Evolutionary conservation across 768 basidiomycete genomes (phyloP), one percentile per base, ranked within the genome.

Genomic region (Boletus coccyginus): DNA sequence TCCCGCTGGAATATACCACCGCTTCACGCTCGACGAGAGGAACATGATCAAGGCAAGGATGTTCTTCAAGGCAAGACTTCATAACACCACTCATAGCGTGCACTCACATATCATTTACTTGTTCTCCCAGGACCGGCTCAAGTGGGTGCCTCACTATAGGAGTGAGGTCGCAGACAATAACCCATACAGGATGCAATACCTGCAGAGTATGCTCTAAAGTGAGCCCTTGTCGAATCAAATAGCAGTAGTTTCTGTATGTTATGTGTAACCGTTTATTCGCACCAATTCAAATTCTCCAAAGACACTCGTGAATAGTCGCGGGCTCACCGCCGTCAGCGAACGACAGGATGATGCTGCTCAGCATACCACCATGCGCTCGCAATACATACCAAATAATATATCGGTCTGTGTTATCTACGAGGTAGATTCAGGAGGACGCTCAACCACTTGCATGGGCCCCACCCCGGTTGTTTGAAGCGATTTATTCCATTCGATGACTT

Each of bases 1-100:
- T 38, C 95, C 94, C 1, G 83, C 91, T 17, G 94, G 92, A 0
- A 93, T 94, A 63, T 96, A 94, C 70, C 94, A 97, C 73, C 88
- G 94, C 40, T 98, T 97, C 75, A 95, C 91, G 0, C 82, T 96
- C 13, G 93, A 95, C 67, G 80, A 84, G 59, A 73, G 66, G 45
- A 82, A 96, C 71, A 74, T 75, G 36, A 86, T 94, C 72, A 83
- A 85, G 62, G 88, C 88, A 1, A 75, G 94, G 70, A 81, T 94
- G 6, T 76, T 96, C 52, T 97, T 95, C 84, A 83, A 93, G 82
- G 91, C 85, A 54, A 33, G 72, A 57, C n/a, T 21, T 38, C 33
- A 44, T 16, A 14, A 33, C 38, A 10, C n/a, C 12, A 21, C 5
- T 45, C 45, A 7, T 36, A 29, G 48, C 39, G 24, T 27, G 7